These are phyloP conservation scores for Jamesozyma lodderae DNA, from an alignment of 805 yeast species.

Conservation along the genomic window DNA sequence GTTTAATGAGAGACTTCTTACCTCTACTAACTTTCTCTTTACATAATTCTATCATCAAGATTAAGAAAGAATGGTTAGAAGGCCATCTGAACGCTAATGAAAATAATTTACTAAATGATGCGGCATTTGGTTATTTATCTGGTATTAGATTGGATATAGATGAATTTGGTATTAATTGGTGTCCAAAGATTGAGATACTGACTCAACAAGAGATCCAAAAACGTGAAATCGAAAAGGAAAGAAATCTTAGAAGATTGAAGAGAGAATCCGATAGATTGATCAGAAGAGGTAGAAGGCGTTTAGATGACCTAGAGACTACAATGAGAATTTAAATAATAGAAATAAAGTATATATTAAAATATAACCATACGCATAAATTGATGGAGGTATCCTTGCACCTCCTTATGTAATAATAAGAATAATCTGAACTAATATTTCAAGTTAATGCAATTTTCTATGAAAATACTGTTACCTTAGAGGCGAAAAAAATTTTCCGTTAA, in stretches of 20 bases:
- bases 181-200: conserved; percentile 76
- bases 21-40: conserved; percentile 85
- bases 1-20: conserved; percentile 72
- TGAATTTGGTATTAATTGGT: conserved; percentile 73
- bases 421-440: no score
- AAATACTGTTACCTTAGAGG: no score
- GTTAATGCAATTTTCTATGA: no score
- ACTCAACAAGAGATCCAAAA: conserved; percentile 90
- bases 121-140: conserved; percentile 52
- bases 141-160: conserved; percentile 69
- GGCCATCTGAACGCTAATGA: conserved; percentile 40
- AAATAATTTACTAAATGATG: conserved; percentile 39
- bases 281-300: conserved; percentile 37
- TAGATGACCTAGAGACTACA: conserved; percentile 37
- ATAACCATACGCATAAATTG: no score
- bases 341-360: background rate
- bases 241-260: conserved; percentile 84
- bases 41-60: conserved; percentile 66
- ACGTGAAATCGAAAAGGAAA: conserved; percentile 89
- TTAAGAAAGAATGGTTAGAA: conserved; percentile 77
- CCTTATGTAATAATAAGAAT: no score
- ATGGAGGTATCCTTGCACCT: no score
- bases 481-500: no score
- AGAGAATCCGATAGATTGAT: conserved; percentile 62
- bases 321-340: conserved; percentile 3